Base-by-base conservation (phyloP, 768 basidiomycete species). In the Hygrocybe punicea region DNA sequence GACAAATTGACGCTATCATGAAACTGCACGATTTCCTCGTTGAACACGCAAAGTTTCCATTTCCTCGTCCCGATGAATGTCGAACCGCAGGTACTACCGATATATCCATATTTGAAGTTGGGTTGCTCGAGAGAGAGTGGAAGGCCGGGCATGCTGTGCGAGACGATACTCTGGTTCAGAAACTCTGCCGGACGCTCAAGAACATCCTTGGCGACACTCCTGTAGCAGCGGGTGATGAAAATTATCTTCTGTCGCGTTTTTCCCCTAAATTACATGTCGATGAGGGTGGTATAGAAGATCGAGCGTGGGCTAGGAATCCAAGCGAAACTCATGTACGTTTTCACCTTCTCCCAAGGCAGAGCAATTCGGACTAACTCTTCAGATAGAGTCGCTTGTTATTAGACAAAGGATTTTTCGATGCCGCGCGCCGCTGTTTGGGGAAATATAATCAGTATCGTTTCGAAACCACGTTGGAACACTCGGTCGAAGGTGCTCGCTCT, bases 21-120 rank as follows among this genome's bases (percentile, higher is more conserved):
- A 54, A 48, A 40, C 29, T 61, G 13, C 57, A 61, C 39, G 57
- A 61, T 51, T 61, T 58, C 46, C 57, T 61, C 25, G 57, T 58
- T 21, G 46, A 61, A 54, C 60, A 58, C 53, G 60, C 60, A 23
- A 61, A 42, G 53, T 61, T 61, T 46, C 60, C 60, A 61, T 58
- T 45, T 50, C 60, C 60, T 45, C 23, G 19, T 36, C 42, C 47
- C 51, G 21, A 36, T 13, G 60, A 61, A 61, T 2, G 2, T 45
- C 52, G 5, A 53, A 52, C 60, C 42, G 52, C 35, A 16, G 47
- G 36, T 39, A 50, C 39, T 33, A 53, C 59, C 35, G 59, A 49
- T 42, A 52, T 51, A 58, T 46, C 60, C 25, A 23, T n/a, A 5
- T 19, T 58, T 24, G 60, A 63, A 53, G 60, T 58, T 46, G 21